Conservation (phyloP, 1,284 basidiomycete species). For the Ganoderma sinense region DNA sequence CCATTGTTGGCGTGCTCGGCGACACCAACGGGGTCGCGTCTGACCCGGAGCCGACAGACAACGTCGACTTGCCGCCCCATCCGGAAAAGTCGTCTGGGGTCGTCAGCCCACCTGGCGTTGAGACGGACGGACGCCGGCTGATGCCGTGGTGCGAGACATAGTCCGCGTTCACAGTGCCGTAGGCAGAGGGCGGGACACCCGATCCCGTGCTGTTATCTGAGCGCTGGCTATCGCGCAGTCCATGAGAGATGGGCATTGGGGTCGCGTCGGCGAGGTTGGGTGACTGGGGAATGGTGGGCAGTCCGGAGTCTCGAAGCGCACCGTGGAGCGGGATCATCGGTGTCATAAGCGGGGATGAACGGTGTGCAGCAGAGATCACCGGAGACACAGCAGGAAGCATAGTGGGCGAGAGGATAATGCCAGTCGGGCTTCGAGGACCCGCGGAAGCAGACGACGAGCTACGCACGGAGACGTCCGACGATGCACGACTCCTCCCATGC, state of each 20-base stretch:
- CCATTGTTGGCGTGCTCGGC: constrained; percentile 61
- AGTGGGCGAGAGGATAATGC: constrained; percentile 63
- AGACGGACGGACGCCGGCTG: constrained; percentile 51
- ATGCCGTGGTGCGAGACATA: constrained; percentile 55
- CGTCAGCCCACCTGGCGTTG: constrained; percentile 36
- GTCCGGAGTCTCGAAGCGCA: constrained; percentile 33
- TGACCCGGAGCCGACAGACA: constrained; percentile 13
- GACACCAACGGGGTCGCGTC: constrained; percentile 47
- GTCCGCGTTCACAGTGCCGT: constrained; percentile 43
- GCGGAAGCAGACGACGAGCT: constrained; percentile 16
- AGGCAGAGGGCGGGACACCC: constrained; percentile 18
- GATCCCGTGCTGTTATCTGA: constrained; percentile 20
- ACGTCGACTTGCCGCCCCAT: constrained; percentile 48
- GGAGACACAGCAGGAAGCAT: constrained; percentile 73
- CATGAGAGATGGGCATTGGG: constrained; percentile 40
- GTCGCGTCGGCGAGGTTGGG: constrained; percentile 41
- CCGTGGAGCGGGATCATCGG: constrained; percentile 63
- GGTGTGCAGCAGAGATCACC: constrained; percentile 46
- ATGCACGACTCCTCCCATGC: constrained; percentile 38
- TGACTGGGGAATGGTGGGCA: constrained; percentile 47
- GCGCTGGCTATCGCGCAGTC: constrained; percentile 23
- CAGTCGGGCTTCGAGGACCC: constrained; percentile 34
- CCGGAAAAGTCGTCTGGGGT: constrained; percentile 62
- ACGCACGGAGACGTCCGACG: constrained; percentile 39
- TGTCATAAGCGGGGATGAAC: constrained; percentile 60